These are phyloP conservation scores for Suillus subluteus DNA, from an alignment of 768 basidiomycete genomes.

Conservation along the genomic window DNA sequence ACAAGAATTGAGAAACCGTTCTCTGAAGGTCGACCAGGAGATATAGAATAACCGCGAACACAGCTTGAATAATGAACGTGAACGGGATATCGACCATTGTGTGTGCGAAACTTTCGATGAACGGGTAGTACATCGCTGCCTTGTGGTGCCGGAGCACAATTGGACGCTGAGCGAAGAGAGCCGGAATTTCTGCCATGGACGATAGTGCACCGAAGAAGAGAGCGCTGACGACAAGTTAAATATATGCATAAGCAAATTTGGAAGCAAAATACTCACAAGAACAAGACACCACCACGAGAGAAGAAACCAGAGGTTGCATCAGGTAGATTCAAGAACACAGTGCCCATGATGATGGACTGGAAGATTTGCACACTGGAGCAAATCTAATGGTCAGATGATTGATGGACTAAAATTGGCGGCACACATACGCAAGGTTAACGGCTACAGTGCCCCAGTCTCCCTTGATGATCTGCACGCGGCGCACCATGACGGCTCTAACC, in stretches of 20 bases:
- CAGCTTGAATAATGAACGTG: slow-evolving; percentile 57
- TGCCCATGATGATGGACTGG: slow-evolving; percentile 66
- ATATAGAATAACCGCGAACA: slow-evolving; percentile 71
- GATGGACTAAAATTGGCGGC: not conserved
- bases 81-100: slow-evolving; percentile 72
- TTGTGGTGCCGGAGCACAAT: slow-evolving; percentile 47
- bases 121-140: slow-evolving; percentile 56
- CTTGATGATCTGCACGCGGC: slow-evolving; percentile 49
- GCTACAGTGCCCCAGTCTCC: slow-evolving; percentile 41
- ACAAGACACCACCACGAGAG: slow-evolving; percentile 84
- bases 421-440: slow-evolving; percentile 30
- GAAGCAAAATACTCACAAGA: slow-evolving; percentile 55
- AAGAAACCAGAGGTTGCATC: slow-evolving; percentile 80
- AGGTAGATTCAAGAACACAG: slow-evolving; percentile 74
- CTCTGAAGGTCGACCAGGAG: slow-evolving; percentile 68
- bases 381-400: not conserved
- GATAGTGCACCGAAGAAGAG: slow-evolving; percentile 62
- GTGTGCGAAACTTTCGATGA: slow-evolving; percentile 58
- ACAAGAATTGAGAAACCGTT: slow-evolving; percentile 68
- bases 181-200: slow-evolving; percentile 61
- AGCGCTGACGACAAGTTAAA: slow-evolving; percentile 38
- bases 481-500: slow-evolving; percentile 46
- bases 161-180: slow-evolving; percentile 48
- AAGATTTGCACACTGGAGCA: slow-evolving; percentile 41
- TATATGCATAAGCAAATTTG: not conserved